phyloP scores from a whole-genome alignment of 108 stramenopile genomes.

The Nitzschia inconspicua region DNA sequence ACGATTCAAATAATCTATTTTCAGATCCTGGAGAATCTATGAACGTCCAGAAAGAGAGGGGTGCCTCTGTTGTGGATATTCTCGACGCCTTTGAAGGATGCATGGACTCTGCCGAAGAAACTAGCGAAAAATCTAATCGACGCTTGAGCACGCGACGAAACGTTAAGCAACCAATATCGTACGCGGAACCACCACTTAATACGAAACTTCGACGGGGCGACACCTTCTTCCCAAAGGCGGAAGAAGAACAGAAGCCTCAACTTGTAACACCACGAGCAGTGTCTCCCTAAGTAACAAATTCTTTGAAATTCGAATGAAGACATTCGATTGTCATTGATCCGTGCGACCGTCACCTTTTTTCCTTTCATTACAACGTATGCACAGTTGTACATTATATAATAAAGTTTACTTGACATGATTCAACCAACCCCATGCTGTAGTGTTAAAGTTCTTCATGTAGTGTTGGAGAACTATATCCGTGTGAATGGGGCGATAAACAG shows the following conservation, averaged over 20 bases:
- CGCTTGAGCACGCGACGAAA: neutral
- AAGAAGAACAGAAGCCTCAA: neutral
- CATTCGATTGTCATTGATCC: no score
- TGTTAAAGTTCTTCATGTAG: no score
- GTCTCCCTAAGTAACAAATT: constrained; percentile 1
- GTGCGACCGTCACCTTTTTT: no score
- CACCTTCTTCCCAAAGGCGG: constrained; percentile 35
- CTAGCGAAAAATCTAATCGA: neutral
- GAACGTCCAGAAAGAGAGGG: neutral
- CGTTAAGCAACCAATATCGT: constrained; percentile 47
- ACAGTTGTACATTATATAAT: no score
- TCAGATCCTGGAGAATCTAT: neutral
- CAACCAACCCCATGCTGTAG: no score
- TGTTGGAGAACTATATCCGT: no score
- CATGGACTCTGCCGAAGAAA: no score
- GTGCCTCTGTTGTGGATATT: neutral
- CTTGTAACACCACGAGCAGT: neutral
- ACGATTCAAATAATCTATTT: neutral
- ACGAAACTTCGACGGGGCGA: constrained; percentile 45
- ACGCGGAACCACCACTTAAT: constrained; percentile 46
- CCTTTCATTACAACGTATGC: no score
- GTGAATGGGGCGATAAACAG: no score
- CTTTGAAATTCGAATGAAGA: neutral
- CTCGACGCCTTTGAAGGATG: constrained; percentile 1
- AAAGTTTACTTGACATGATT: no score